A percentile compares a stretch with the other conserved stretches of the same genome.
phyloP scores from a whole-genome alignment of 371 early-diverging fungal genomes.

The Lichtheimia ramosa region DNA sequence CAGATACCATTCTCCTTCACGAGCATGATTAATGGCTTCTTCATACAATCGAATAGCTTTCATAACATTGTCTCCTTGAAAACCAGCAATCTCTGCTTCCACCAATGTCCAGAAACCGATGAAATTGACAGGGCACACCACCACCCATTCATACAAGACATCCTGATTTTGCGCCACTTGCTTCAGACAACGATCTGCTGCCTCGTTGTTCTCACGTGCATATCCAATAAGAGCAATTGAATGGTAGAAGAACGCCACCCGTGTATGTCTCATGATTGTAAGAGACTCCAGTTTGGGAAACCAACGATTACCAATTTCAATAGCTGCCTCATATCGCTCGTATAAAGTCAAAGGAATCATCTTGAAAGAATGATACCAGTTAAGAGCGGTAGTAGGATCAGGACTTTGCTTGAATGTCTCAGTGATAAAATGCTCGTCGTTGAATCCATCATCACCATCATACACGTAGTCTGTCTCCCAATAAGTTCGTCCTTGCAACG shows the following conservation, averaged over 20 bases:
- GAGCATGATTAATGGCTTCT: constrained; percentile 34
- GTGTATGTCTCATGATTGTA: constrained; percentile 35
- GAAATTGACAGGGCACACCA: constrained; percentile 24
- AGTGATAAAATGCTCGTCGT: constrained; percentile 33
- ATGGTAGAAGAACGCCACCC: constrained; percentile 24
- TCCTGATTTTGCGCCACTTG: constrained; percentile 29
- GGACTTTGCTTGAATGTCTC: constrained; percentile 34
- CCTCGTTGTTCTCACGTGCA: constrained; percentile 9
- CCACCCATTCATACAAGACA: constrained; percentile 27
- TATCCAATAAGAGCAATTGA: constrained; percentile 40
- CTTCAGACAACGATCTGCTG: constrained; percentile 10
- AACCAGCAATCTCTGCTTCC: constrained; percentile 2
- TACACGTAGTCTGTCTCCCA: constrained; percentile 22
- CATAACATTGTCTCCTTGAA: constrained; percentile 9
- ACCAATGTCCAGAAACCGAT: constrained; percentile 33
- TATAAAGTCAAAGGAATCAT: constrained; percentile 40
- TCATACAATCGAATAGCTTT: constrained; percentile 31
- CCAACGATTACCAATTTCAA: constrained; percentile 28
- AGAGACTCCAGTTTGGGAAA: constrained; percentile 24
- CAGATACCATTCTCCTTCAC: constrained; percentile 33
- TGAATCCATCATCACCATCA: constrained; percentile 48
- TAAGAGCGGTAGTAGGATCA: constrained; percentile 25
- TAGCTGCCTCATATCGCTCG: constrained; percentile 37
- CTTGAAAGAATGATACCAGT: constrained; percentile 41
- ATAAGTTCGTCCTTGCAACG: constrained; percentile 40